These are phyloP conservation scores for Ballota nigra DNA, from an alignment of 257 asterid genomes.

Conservation along the genomic window DNA sequence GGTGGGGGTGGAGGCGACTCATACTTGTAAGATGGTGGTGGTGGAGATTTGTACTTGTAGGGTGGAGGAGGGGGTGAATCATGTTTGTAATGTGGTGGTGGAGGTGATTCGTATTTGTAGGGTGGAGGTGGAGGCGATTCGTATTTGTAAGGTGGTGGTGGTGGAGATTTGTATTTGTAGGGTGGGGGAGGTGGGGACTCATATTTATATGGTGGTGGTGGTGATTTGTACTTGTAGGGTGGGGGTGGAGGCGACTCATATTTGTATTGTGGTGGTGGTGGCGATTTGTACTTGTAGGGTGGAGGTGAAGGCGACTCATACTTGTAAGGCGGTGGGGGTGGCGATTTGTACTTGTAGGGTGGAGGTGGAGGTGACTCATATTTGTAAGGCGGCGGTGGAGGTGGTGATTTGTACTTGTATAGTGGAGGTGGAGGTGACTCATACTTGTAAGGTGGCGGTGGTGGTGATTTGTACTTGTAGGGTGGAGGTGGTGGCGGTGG, in stretches of 20 bases:
- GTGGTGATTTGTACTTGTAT: neutral
- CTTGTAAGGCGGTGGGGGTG: no score
- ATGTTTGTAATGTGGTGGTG: no score
- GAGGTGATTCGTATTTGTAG: no score
- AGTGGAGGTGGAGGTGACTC: neutral
- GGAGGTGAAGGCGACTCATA: no score
- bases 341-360: neutral
- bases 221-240: neutral
- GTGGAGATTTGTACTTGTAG: no score
- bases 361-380: neutral
- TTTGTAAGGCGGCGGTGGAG: neutral
- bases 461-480: neutral
- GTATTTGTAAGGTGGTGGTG: neutral
- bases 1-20: neutral
- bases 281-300: no score
- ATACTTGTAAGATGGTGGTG: no score
- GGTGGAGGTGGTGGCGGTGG: neutral
- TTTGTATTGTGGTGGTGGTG: neutral
- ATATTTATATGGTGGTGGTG: no score
- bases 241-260: neutral
- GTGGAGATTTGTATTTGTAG: neutral
- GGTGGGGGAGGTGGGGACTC: no score
- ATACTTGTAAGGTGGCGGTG: neutral
- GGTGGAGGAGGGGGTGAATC: no score
- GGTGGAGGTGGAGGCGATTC: neutral